Conservation (phyloP, 805 yeast genomes). For the Suhomyces sp. region DNA sequence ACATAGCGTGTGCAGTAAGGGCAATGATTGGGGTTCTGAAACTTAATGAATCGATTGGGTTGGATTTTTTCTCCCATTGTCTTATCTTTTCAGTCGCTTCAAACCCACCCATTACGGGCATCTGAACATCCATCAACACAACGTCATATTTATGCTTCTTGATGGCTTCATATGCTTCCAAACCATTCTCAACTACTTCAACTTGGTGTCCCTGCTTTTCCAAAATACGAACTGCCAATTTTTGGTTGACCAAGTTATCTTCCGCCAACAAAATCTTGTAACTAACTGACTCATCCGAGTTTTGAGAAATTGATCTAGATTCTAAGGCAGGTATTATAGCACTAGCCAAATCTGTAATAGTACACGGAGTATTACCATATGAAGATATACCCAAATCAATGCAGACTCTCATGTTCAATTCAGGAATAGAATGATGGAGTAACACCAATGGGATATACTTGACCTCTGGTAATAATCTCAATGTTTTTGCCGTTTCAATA, state of each 20-base stretch:
- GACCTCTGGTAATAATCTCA: conserved; percentile 70
- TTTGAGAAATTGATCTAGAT: conserved; percentile 75
- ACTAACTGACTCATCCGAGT: conserved; percentile 73
- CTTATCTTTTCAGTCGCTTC: conserved; percentile 86
- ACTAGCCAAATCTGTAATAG: conserved; percentile 76
- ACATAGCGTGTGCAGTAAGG: conserved; percentile 90
- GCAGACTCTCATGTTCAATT: conserved; percentile 76
- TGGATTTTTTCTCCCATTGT: conserved; percentile 81
- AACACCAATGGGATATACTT: conserved; percentile 84
- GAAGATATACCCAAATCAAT: conserved; percentile 84
- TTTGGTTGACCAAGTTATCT: conserved; percentile 84
- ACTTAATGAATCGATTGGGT: conserved; percentile 66
- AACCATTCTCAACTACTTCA: conserved; percentile 83
- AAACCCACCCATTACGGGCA: conserved; percentile 95
- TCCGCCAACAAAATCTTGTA: conserved; percentile 79
- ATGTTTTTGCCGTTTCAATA: conserved; percentile 66
- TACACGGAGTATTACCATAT: conserved; percentile 86
- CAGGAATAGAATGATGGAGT: conserved; percentile 72
- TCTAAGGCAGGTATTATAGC: conserved; percentile 84
- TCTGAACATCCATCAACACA: conserved; percentile 89
- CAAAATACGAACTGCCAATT: conserved; percentile 78
- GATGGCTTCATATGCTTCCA: conserved; percentile 77
- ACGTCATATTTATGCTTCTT: conserved; percentile 70
- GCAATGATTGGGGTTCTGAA: conserved; percentile 87
- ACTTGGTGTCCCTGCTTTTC: conserved; percentile 86